Percentiles rank a stretch among this genome's conserved stretches.
phyloP scores from a whole-genome alignment of 305 asterid genomes.

The Andrographis paniculata region DNA sequence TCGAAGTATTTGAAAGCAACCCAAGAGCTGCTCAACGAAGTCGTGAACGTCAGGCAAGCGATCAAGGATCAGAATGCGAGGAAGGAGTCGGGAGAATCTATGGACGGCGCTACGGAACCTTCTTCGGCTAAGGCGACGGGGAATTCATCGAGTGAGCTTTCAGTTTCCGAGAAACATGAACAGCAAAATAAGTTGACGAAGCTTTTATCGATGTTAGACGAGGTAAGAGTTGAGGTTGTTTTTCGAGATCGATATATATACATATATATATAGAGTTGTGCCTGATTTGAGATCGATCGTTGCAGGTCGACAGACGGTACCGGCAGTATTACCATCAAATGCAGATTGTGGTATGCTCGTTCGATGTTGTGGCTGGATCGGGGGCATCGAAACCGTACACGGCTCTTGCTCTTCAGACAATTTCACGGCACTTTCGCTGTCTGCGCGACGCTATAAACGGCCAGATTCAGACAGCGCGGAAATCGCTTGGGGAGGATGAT shows the following conservation, averaged over 20 bases:
- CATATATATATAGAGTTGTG: too few relatives aligned
- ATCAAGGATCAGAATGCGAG: constrained; percentile 35
- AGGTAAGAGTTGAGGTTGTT: constrained; percentile 36
- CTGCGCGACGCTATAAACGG: constrained; percentile 66
- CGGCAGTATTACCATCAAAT: constrained; percentile 78
- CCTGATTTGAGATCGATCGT: background rate
- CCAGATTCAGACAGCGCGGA: constrained; percentile 51
- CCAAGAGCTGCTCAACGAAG: constrained; percentile 71
- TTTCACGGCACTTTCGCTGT: constrained; percentile 82
- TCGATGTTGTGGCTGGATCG: constrained; percentile 63
- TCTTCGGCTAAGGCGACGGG: constrained; percentile 30
- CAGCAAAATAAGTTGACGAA: constrained; percentile 55
- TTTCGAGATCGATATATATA: constrained; percentile 14
- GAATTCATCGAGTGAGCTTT: constrained; percentile 31
- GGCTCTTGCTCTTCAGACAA: constrained; percentile 78
- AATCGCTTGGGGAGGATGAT: constrained; percentile 71
- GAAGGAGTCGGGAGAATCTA: constrained; percentile 32
- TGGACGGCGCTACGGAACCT: constrained; percentile 33
- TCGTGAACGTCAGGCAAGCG: constrained; percentile 65
- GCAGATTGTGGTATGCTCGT: constrained; percentile 76
- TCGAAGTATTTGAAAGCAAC: constrained; percentile 78
- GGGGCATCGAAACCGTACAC: constrained; percentile 88
- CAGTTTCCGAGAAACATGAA: constrained; percentile 70
- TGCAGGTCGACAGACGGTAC: constrained; percentile 82
- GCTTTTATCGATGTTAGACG: constrained; percentile 79